Percentiles rank a stretch among this genome's conserved stretches.
phyloP scores from a whole-genome alignment of 305 asterid genomes.

The Nicotiana rustica region DNA sequence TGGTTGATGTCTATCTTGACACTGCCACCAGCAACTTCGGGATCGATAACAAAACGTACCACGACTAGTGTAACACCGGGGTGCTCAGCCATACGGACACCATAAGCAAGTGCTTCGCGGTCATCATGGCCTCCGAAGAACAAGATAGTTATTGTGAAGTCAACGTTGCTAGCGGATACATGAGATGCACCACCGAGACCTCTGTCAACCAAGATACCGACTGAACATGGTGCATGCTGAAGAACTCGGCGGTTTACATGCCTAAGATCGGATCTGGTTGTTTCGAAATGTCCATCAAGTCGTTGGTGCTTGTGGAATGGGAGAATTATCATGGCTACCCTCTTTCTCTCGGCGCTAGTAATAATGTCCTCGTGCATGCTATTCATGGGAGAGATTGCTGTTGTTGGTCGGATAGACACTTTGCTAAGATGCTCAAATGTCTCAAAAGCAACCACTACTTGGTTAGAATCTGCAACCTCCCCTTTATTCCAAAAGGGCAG shows the following conservation, averaged over 20 bases:
- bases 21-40: conserved; percentile 47
- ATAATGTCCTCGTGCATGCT: conserved; percentile 89
- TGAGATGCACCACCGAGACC: conserved; percentile 88
- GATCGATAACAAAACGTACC: conserved; percentile 56
- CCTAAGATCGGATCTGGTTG: conserved; percentile 66
- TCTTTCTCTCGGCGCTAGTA: conserved; percentile 56
- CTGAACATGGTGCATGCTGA: conserved; percentile 77
- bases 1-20: conserved; percentile 46
- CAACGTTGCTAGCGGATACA: conserved; percentile 74
- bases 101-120: conserved; percentile 76
- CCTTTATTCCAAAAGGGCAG: conserved; percentile 78
- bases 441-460: conserved; percentile 78
- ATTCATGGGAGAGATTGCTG: conserved; percentile 72
- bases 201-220: conserved; percentile 76
- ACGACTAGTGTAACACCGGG: conserved; percentile 64
- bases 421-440: conserved; percentile 72
- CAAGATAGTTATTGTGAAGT: conserved; percentile 58
- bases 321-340: conserved; percentile 64
- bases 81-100: conserved; percentile 83
- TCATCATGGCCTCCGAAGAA: conserved; percentile 93
- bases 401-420: conserved; percentile 74
- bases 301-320: conserved; percentile 88
- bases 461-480: conserved; percentile 50
- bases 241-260: conserved; percentile 72
- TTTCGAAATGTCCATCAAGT: conserved; percentile 78